A percentile compares a stretch with the other conserved stretches of the same genome.
Evolutionary conservation across 2,329 filamentous ascomycete genomes (phyloP).

Genomic region (Ascochyta lentis): DNA sequence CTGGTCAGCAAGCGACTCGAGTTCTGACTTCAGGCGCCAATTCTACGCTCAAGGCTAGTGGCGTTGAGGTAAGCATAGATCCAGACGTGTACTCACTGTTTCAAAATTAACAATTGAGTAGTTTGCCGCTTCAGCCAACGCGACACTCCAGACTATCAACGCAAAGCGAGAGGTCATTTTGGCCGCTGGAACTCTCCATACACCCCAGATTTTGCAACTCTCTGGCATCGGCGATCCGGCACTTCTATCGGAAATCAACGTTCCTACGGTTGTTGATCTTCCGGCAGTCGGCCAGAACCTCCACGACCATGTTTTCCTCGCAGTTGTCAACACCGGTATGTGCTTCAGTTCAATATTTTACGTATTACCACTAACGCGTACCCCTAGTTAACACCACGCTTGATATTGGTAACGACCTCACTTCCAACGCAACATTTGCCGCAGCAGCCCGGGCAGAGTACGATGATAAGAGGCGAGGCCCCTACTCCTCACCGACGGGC

Average conservation of each 20-base stretch:
- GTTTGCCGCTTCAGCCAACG: conserved; percentile 26
- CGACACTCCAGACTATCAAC: conserved; percentile 18
- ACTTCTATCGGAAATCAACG: conserved; percentile 28
- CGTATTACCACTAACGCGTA: background rate
- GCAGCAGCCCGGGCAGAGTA: conserved; percentile 29
- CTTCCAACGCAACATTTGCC: conserved; percentile 29
- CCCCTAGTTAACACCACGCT: conserved; percentile 22
- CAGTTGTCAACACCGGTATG: conserved; percentile 23
- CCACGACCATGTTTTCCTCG: conserved; percentile 27
- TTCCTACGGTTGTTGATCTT: conserved; percentile 29
- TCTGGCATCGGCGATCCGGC: conserved; percentile 36
- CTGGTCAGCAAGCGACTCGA: conserved; percentile 22
- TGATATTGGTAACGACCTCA: conserved; percentile 3
- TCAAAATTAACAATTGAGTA: background rate
- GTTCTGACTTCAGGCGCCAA: conserved; percentile 20
- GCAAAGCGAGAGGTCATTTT: conserved; percentile 34
- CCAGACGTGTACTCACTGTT: background rate
- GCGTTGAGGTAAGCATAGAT: conserved; percentile 18
- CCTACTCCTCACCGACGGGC: conserved; percentile 24
- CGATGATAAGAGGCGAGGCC: conserved; percentile 17
- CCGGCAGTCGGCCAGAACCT: conserved; percentile 36
- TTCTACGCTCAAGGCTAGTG: conserved; percentile 22
- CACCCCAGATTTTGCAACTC: conserved; percentile 36
- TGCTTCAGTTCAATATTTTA: background rate
- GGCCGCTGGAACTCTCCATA: conserved; percentile 35